Evolutionary conservation across 805 yeast genomes (phyloP).

Genomic region (Komagataella pseudopastoris): DNA sequence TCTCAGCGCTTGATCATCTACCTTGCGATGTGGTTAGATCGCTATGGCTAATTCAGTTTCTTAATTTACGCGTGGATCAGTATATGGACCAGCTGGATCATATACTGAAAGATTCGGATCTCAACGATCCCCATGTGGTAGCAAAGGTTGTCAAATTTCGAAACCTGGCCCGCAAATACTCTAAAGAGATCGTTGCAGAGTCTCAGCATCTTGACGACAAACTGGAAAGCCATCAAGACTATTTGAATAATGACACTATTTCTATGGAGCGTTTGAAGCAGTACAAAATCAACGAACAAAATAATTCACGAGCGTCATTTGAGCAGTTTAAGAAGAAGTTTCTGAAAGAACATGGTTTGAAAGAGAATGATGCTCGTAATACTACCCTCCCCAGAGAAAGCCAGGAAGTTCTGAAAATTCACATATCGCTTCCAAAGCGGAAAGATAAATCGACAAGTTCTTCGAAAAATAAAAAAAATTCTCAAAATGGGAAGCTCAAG

Average conservation of each 20-base stretch:
- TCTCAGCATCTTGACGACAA: constrained; percentile 9
- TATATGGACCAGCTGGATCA: constrained; percentile 4
- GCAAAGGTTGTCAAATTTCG: constrained; percentile 1
- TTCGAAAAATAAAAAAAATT: neutral
- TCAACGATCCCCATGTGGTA: neutral
- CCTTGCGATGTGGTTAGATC: constrained; percentile 24
- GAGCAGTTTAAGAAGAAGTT: neutral
- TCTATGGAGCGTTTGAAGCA: constrained; percentile 1
- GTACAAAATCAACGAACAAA: neutral
- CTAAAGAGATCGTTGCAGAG: constrained; percentile 13
- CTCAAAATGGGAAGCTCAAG: neutral
- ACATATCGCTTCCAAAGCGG: neutral
- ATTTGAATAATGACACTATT: neutral
- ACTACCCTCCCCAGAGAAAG: neutral
- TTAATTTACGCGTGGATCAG: constrained; percentile 12
- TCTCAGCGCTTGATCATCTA: constrained; percentile 17
- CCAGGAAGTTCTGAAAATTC: neutral
- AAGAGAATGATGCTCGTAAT: neutral
- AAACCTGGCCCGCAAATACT: constrained; percentile 4
- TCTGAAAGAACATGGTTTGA: neutral
- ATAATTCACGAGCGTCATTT: neutral
- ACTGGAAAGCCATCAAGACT: constrained; percentile 2
- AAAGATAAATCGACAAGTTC: too few species aligned
- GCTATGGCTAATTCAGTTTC: constrained; percentile 21
- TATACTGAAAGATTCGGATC: neutral